phyloP scores from a whole-genome alignment of 257 asterid genomes.

The Solanum sitiens region DNA sequence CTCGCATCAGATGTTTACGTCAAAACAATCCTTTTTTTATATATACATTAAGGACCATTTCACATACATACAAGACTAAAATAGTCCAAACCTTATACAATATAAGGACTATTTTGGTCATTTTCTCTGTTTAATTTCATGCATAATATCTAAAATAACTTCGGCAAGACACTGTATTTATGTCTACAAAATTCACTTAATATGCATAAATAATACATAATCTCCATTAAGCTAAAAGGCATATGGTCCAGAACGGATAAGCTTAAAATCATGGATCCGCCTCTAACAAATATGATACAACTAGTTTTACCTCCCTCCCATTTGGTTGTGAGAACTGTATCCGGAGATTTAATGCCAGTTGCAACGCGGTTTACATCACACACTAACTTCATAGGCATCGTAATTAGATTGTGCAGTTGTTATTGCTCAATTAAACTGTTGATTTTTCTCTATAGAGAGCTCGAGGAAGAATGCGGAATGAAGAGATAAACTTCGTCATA shows the following conservation, averaged over 20 bases:
- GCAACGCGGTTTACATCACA: neutral
- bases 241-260: too few relatives aligned
- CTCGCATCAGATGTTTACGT: neutral
- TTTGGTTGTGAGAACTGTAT: too few relatives aligned
- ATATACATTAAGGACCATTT: neutral
- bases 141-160: neutral
- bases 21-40: too few relatives aligned
- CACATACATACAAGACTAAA: neutral
- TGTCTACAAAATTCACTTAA: neutral
- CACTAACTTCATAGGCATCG: neutral
- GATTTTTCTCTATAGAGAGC: neutral
- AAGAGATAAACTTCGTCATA: slow-evolving; percentile 91
- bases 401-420: neutral
- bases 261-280: too few relatives aligned
- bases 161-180: neutral
- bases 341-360: neutral
- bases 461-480: slow-evolving; percentile 5
- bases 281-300: too few relatives aligned
- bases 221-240: neutral
- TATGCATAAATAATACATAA: neutral
- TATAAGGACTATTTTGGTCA: neutral
- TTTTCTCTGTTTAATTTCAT: neutral
- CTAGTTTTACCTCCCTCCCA: too few relatives aligned
- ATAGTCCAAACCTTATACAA: neutral
- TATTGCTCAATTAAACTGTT: neutral